Base-by-base conservation (phyloP, 2,329 filamentous ascomycete species). In the Thielaviopsis populi region DNA sequence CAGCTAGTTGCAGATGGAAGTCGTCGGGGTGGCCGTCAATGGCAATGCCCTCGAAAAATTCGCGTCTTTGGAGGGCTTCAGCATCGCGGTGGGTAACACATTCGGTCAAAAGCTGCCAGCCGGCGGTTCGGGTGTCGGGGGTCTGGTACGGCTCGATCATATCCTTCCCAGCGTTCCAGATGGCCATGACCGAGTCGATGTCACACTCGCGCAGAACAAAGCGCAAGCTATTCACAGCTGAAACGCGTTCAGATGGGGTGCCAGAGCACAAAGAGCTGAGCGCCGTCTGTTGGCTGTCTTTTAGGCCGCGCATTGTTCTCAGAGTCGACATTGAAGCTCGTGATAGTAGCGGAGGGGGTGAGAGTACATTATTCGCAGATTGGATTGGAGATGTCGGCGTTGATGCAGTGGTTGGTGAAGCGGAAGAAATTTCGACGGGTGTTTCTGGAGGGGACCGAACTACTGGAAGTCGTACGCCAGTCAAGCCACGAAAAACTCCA, bases 121-220 rank as follows among this genome's bases (percentile, higher is more conserved):
- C 85, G n/a, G 81, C 80, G 59, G 74, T 73, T 30, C 85, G 79
- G 67, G 79, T 78, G 33, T 77, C 72, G 3, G 71, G 71, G n/a
- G 82, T 72, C 63, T 85, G 84, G 24, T 74, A 72, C 6, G 79
- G 73, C 33, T 85, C 78, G 65, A 87, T 83, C 65, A 88, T 75
- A 69, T 87, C 84, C 70, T 84, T 85, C 56, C 79, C 83, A 15
- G 83, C 82, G 67, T 83, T 80, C 83, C 85, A 88, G 64, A 88
- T 84, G 56, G 83, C 80, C 59, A 82, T 75, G 13, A 84, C 78
- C 5, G 80, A 78, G 65, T 79, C 80, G 33, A 85, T 73, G 4
- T 83, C 81, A 69, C 82, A 83, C 67, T 85, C 82, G 40, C 78
- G 73, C 41, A 86, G 77, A 65, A 80, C 77, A 68, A 77, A 74